Percentiles rank a stretch among this genome's conserved stretches.
Evolutionary conservation across 2,329 filamentous ascomycete genomes (phyloP).

Genomic region (Sordariomycetes sp.): DNA sequence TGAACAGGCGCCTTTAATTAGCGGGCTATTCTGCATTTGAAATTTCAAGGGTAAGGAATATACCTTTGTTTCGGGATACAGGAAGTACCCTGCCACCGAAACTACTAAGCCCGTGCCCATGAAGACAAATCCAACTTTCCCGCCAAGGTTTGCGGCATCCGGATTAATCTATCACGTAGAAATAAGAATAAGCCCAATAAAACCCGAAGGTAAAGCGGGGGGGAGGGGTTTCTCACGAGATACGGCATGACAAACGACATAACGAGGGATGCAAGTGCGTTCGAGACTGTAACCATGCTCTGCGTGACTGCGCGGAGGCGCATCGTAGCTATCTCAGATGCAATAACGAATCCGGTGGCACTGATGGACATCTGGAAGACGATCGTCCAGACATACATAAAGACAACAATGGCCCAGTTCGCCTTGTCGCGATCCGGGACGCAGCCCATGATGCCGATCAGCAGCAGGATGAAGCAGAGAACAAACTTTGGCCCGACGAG

Average conservation of each 20-base stretch:
- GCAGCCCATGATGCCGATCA: conserved; percentile 10
- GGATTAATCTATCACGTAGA: conserved; percentile 18
- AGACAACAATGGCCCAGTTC: conserved; percentile 18
- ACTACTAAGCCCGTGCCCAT: conserved; percentile 16
- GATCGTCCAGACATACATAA: conserved; percentile 14
- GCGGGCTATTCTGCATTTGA: not conserved
- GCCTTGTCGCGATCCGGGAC: conserved; percentile 18
- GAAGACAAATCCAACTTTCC: conserved; percentile 27
- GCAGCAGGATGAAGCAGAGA: conserved; percentile 18
- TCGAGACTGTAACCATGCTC: conserved; percentile 24
- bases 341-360: conserved; percentile 29
- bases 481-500: conserved; percentile 26
- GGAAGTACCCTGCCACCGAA: not conserved
- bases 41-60: not conserved
- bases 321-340: conserved; percentile 26
- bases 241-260: conserved; percentile 31
- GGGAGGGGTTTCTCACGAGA: conserved; percentile 10
- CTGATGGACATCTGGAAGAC: conserved; percentile 30
- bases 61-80: not conserved
- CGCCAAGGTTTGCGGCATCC: conserved; percentile 22
- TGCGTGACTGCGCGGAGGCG: conserved; percentile 25
- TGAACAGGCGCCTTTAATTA: not conserved
- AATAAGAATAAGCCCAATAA: no score
- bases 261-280: conserved; percentile 22
- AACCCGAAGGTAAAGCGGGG: no score